phyloP scores from a whole-genome alignment of 2,329 filamentous ascomycete genomes.

The Aspergillus amoenus region DNA sequence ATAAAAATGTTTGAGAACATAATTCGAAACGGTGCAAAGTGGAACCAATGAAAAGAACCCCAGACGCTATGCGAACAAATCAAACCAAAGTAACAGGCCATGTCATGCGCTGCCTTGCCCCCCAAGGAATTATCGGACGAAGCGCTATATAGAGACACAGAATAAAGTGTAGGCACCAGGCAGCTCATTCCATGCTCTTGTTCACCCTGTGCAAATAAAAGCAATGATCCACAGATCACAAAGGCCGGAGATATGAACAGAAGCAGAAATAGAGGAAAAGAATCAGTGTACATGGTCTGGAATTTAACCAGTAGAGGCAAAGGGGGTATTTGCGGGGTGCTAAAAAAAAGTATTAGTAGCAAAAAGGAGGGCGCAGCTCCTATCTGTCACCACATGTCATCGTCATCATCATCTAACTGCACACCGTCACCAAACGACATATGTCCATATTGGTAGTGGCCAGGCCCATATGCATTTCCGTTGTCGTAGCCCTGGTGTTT shows the following conservation, averaged over 20 bases:
- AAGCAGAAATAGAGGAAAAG: slow-evolving; percentile 3
- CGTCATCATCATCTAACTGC: slow-evolving; percentile 45
- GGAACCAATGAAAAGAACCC: slow-evolving; percentile 28
- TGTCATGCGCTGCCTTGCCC: slow-evolving; percentile 16
- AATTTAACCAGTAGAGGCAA: slow-evolving; percentile 24
- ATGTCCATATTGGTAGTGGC: slow-evolving; percentile 41
- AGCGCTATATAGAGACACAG: slow-evolving; percentile 22
- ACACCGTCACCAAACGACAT: slow-evolving; percentile 42
- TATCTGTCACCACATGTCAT: slow-evolving; percentile 50
- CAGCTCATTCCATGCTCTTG: slow-evolving; percentile 7
- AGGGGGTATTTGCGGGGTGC: slow-evolving; percentile 33
- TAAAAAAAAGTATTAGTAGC: slow-evolving; percentile 27
- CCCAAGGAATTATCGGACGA: slow-evolving; percentile 12
- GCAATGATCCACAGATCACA: background rate
- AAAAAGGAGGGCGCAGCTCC: slow-evolving; percentile 18
- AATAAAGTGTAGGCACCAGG: slow-evolving; percentile 12
- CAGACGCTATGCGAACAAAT: slow-evolving; percentile 40
- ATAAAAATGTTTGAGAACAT: slow-evolving; percentile 17
- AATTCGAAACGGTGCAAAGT: slow-evolving; percentile 12
- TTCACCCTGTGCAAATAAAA: slow-evolving; percentile 6
- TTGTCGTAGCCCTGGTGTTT: slow-evolving; percentile 41
- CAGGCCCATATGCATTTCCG: slow-evolving; percentile 33
- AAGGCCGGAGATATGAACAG: background rate
- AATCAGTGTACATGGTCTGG: slow-evolving; percentile 32
- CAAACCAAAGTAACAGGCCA: slow-evolving; percentile 24